Evolutionary conservation across 2,329 filamentous ascomycete species (phyloP), one percentile per base, ranked within the genome.

Genomic region (Madurella mycetomatis): DNA sequence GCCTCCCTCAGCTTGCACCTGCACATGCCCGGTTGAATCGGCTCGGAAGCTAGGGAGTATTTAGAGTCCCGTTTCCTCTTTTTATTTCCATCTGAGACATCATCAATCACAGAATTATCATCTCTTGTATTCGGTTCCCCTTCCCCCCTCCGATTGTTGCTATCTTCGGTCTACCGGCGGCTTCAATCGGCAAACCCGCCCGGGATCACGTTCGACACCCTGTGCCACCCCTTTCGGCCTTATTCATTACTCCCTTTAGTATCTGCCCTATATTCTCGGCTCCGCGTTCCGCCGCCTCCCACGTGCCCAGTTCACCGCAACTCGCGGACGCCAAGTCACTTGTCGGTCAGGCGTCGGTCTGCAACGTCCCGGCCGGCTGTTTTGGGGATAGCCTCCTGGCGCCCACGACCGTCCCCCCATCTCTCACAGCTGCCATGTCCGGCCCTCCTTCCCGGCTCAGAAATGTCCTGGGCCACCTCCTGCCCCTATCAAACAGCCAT

Each of bases 401-500:
- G 13, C 2, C 31, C 8, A 44, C 43, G 47, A 25, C 44, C 30
- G 34, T 15, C 18, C n/a, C n/a, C 15, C 34, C 2, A 9, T 17
- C 18, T 37, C 25, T 11, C 34, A 9, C 2, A 8, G 12, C 41
- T 44, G 49, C 41, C 25, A 64, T 62, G 62, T 62, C 63, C 13
- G 17, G 52, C 40, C 52, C 63, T 7, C 55, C 60, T 8, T 63
- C 61, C 30, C 55, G 63, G 44, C 61, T 65, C 16, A 54, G 57
- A n/a, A 62, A 55, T 45, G 49, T 65, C 54, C 59, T 65, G 59
- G 55, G 53, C 61, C 53, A 65, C 63, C 45, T 70, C 66, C 49
- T 68, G 71, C 52, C 74, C 72, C 25, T 46, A 30, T 47, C 51
- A 60, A 68, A 74, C 65, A 68, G 72, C 76, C 57, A 76, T 75